phyloP scores from a whole-genome alignment of 148 eudicot species.

The Suaeda aralocaspica region DNA sequence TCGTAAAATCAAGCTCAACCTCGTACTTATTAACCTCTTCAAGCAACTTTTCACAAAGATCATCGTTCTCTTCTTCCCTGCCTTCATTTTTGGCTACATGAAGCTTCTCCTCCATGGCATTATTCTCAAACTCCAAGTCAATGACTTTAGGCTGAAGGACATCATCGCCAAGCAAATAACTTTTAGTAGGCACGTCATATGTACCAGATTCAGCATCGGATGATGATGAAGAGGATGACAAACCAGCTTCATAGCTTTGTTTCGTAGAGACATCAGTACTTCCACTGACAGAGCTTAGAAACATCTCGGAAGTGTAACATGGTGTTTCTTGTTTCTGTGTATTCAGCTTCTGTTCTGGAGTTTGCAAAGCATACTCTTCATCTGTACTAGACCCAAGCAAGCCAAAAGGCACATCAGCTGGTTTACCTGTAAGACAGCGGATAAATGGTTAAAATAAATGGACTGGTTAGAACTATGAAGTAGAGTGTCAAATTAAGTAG shows the following conservation, averaged over 20 bases:
- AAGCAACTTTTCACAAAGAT: constrained; percentile 30
- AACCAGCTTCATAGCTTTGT: constrained; percentile 48
- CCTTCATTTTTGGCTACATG: constrained; percentile 11
- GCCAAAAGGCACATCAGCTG: constrained; percentile 30
- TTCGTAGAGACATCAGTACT: constrained; percentile 48
- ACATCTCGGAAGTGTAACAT: constrained; percentile 30
- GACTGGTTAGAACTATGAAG: too few relatives aligned
- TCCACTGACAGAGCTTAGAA: constrained; percentile 41
- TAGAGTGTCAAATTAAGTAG: too few relatives aligned
- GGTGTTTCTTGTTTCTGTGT: constrained; percentile 25
- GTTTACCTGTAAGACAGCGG: constrained; percentile 18
- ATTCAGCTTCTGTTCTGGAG: constrained; percentile 48
- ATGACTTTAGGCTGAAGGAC: constrained; percentile 20
- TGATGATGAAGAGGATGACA: constrained; percentile 37
- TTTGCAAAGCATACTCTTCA: constrained; percentile 35
- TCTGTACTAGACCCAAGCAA: constrained; percentile 26
- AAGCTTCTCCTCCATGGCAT: constrained; percentile 21
- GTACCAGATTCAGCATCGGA: constrained; percentile 77
- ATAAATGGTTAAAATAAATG: too few relatives aligned
- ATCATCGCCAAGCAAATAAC: constrained; percentile 23
- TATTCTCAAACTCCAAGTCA: constrained; percentile 15
- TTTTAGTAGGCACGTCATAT: constrained; percentile 31
- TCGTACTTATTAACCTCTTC: constrained; percentile 42
- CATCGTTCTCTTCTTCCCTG: constrained; percentile 27
- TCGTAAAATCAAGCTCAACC: constrained; percentile 39